Base-by-base conservation (phyloP, 192 early-diverging fungal genomes). In the Pilaira anomala region DNA sequence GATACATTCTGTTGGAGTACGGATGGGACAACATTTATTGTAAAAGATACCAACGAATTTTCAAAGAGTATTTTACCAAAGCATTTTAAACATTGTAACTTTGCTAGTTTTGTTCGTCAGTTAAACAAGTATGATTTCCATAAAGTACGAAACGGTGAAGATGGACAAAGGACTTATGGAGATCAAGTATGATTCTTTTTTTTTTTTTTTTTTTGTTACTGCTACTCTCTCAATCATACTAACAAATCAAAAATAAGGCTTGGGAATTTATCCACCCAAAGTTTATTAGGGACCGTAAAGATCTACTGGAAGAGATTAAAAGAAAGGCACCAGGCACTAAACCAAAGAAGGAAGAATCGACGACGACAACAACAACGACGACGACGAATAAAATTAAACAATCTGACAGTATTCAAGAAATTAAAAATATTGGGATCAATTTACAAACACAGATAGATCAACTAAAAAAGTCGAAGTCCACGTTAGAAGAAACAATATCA, bases 61-160 rank as follows among this genome's bases (percentile, higher is more conserved):
- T 76, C 85, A 21, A 81, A 80, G 56, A 67, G 68, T 14, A 80
- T 90, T 24, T 56, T 90, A 11, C 88, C 88, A 22, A 76, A 79
- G 49, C 82, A 84, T 48, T 91, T 88, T 66, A 89, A 88, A 62
- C 89, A 91, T 71, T 82, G 79, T 65, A 88, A 87, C 57, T 87
- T 87, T 69, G 77, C 82, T 8, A 81, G 79, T 62, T 87, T 87
- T 72, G 85, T 87, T 24, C 80, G 88, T 8, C 88, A 91, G 60
- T 79, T 89, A n/a, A 91, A 91, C 76, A 89, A 86, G 65, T 91
- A 89, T 60, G 88, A 83, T 58, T 91, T 91, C 67, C 86, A 88
- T 74, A 91, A 90, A 71, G 76, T 88, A 28, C 82, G 81, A 55
- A 81, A 80, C 40, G 67, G 75, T 19, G 77, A 82, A 18, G 81